A percentile compares a stretch with the other conserved stretches of the same genome.
Evolutionary conservation across 108 stramenopile species (phyloP).

Genomic region (Skeletonema marinoi): DNA sequence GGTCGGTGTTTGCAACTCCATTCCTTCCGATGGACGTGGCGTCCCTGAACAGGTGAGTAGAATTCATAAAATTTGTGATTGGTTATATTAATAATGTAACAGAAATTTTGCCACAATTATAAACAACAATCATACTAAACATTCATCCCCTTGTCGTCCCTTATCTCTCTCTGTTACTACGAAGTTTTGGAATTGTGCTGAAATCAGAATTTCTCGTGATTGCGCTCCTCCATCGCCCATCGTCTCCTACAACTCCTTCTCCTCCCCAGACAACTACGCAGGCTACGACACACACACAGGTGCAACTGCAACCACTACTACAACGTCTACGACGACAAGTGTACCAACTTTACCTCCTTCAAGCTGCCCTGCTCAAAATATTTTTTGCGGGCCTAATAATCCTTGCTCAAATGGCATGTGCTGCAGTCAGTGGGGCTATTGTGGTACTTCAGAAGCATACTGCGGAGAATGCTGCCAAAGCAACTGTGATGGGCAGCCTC

Average conservation of each 20-base stretch:
- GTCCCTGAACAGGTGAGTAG: neutral
- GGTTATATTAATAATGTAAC: no score
- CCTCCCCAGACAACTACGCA: neutral
- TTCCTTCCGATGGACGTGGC: neutral
- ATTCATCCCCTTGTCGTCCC: neutral
- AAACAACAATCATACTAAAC: neutral
- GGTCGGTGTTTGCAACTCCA: neutral
- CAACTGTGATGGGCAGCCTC: slow-evolving; percentile 9
- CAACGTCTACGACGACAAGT: neutral
- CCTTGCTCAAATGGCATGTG: slow-evolving; percentile 19
- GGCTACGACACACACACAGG: neutral
- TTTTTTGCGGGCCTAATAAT: neutral
- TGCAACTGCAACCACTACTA: neutral
- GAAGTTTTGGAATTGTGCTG: neutral
- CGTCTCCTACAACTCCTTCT: neutral
- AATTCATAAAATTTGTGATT: neutral
- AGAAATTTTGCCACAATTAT: no score
- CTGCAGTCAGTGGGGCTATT: slow-evolving; percentile 52
- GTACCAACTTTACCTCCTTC: neutral
- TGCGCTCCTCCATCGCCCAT: neutral
- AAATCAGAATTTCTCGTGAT: neutral
- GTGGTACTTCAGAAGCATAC: slow-evolving; percentile 37
- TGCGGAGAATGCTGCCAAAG: slow-evolving; percentile 42
- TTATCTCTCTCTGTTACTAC: neutral
- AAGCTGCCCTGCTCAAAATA: neutral